A percentile compares a stretch with the other conserved stretches of the same genome.
Conservation (phyloP, 164 flowering plant species). For the Cinnamomum chago region DNA sequence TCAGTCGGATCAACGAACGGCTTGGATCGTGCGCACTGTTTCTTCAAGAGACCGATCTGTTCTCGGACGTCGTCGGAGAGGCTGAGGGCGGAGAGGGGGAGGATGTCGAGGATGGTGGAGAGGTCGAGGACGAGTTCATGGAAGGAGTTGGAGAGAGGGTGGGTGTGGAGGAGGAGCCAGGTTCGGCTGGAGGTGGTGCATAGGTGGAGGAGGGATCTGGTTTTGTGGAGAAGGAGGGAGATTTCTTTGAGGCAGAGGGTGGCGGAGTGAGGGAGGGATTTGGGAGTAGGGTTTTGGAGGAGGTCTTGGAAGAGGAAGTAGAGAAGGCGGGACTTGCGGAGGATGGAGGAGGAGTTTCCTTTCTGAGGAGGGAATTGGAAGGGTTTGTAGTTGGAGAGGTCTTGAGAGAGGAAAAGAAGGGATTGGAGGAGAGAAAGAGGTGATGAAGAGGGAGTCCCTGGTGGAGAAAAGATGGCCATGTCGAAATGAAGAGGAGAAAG, state of each 20-base stretch:
- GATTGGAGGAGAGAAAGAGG: slow-evolving; percentile 37
- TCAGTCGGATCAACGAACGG: slow-evolving; percentile 35
- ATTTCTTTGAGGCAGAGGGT: slow-evolving; percentile 70
- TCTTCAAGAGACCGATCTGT: slow-evolving; percentile 42
- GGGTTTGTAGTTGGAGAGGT: slow-evolving; percentile 41
- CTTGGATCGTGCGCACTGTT: slow-evolving; percentile 37
- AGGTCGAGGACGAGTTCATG: slow-evolving; percentile 54
- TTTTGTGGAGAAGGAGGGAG: slow-evolving; percentile 53
- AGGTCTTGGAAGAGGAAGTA: slow-evolving; percentile 55
- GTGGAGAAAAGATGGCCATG: background rate
- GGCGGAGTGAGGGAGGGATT: slow-evolving; percentile 35
- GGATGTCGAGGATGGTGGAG: slow-evolving; percentile 67
- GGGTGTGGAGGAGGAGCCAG: slow-evolving; percentile 51
- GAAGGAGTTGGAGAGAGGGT: slow-evolving; percentile 39
- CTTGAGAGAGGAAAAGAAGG: slow-evolving; percentile 41
- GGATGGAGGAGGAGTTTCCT: slow-evolving; percentile 37
- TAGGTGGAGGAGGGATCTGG: slow-evolving; percentile 51
- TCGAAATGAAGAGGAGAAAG: background rate
- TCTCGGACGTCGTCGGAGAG: slow-evolving; percentile 59
- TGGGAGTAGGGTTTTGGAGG: slow-evolving; percentile 7
- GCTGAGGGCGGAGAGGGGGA: slow-evolving; percentile 42
- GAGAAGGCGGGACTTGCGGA: slow-evolving; percentile 47
- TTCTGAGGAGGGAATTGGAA: slow-evolving; percentile 27
- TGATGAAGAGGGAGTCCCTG: background rate
- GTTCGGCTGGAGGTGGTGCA: slow-evolving; percentile 45